Base-by-base conservation (phyloP, 352 stramenopile genomes). In the Phytophthora quininea region DNA sequence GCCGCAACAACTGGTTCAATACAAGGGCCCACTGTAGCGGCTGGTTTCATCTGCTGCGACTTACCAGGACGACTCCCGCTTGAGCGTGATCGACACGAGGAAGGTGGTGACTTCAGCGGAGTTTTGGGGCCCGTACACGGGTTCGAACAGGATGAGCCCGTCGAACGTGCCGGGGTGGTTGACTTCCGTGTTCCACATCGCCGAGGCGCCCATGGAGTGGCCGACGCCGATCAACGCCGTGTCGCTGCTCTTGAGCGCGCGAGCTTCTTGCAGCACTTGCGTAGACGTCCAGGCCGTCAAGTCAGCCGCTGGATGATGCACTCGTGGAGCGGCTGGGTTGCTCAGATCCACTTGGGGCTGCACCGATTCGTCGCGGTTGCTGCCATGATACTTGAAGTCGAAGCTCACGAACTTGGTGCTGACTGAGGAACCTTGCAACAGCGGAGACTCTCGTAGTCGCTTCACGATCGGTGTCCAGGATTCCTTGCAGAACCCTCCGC, bases 301-400 rank as follows among this genome's bases (percentile, higher is more conserved):
- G 1, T 73, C 29, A 3, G 53, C 48, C 12, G 62, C 63, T 30
- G 76, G 73, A 30, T 87, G 79, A 27, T 51, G 19, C 24, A 87
- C 79, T 33, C 79, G 66, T 27, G 71, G 76, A 1, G 53, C 42
- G 24, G 19, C 15, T 9, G 57, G 48, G 57, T 84, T 73, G n/a
- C 69, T 64, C 2, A 77, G 15, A 37, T 76, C 49, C 29, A 84
- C 43, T 15, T 56, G 32, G 4, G 79, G 43, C 8, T 55, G 31
- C 12, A 76, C 54, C 0, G 71, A 82, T 11, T 79, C 65, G 54
- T 88, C 74, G 12, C 74, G 67, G 7, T 82, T 79, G 47, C 55
- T 63, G 47, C 80, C 80, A 56, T 89, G 80, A 66, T 77, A 88
- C 43, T 73, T 78, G 47, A 86, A 77, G 57, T 86, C 78, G 50